Evolutionary conservation across 2,329 filamentous ascomycete species (phyloP), one percentile per base, ranked within the genome.

Genomic region (Thelonectria blattea): DNA sequence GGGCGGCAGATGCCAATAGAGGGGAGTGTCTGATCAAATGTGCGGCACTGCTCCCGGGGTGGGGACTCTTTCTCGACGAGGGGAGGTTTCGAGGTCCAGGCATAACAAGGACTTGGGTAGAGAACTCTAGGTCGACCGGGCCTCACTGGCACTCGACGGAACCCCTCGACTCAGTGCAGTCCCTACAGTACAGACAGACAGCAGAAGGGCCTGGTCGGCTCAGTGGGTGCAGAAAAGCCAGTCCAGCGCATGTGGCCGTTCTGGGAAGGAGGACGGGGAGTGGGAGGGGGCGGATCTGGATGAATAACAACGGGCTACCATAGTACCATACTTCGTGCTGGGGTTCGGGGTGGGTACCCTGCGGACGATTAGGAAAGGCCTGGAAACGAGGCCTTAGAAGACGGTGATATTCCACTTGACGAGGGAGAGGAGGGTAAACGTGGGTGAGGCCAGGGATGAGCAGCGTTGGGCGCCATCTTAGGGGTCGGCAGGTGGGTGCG

Each of bases 41-140:
- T 73, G 78, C 80, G 80, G 81, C 78, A 83, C 75, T 81, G 78
- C 78, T 71, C 74, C 71, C 75, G 76, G 74, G 77, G 76, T 78
- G 76, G 78, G 74, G 75, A 75, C 75, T 71, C 51, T 24, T n/a
- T 24, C 22, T 64, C 65, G 70, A 72, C 68, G 67, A 69, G 72
- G 72, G 71, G 69, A 68, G 70, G 73, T 70, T 73, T 73, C 73
- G 70, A 74, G 72, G 68, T 70, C 74, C 73, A 77, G 73, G 72
- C 72, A 76, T 74, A 17, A 74, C 52, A 70, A 72, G 73, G 73
- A 68, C 73, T 72, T 75, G 70, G 66, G 64, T 69, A 64, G 65
- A 62, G 58, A n/a, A 65, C 58, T 67, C 42, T 11, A 45, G 42
- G 42, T 24, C 63, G 63, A 59, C 68, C 68, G 65, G 66, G 66